These are phyloP conservation scores for Globisporangium emineosum DNA, from an alignment of 352 stramenopile species.

Conservation along the genomic window DNA sequence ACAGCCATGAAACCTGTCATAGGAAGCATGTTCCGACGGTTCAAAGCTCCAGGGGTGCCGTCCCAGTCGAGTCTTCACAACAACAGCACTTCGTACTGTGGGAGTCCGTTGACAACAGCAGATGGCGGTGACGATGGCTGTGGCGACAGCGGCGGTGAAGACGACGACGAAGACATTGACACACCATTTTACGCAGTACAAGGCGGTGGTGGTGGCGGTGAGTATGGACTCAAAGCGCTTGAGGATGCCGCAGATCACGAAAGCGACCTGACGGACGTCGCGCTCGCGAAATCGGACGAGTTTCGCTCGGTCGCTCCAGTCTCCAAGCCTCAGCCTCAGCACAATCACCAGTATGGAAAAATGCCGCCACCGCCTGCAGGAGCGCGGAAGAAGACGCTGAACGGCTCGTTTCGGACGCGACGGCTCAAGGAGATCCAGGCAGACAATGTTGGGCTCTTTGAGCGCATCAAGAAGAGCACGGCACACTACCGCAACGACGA, in stretches of 20 bases:
- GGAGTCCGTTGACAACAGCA: not conserved
- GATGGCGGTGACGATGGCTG: not conserved
- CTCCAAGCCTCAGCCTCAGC: constrained; percentile 3
- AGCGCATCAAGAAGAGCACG: constrained; percentile 57
- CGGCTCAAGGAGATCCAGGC: constrained; percentile 61
- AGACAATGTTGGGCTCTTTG: constrained; percentile 52
- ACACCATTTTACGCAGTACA: not conserved
- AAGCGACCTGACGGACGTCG: not conserved
- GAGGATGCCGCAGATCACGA: not conserved
- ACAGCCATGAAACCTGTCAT: constrained; percentile 3
- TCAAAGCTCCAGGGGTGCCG: constrained; percentile 4
- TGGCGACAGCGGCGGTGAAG: not conserved
- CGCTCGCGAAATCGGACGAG: constrained; percentile 48
- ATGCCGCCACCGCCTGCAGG: constrained; percentile 16
- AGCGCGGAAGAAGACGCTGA: constrained; percentile 34
- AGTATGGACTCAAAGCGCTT: not conserved
- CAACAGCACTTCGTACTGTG: not conserved
- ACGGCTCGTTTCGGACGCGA: constrained; percentile 44
- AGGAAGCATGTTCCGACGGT: constrained; percentile 6
- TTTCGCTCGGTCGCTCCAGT: constrained; percentile 34
- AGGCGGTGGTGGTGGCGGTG: not conserved
- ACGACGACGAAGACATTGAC: not conserved
- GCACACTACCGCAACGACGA: constrained; percentile 63
- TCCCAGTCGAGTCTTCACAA: not conserved
- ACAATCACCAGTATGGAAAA: constrained; percentile 5